phyloP scores from a whole-genome alignment of 208 protist genomes.

The Novymonas esmeraldas region DNA sequence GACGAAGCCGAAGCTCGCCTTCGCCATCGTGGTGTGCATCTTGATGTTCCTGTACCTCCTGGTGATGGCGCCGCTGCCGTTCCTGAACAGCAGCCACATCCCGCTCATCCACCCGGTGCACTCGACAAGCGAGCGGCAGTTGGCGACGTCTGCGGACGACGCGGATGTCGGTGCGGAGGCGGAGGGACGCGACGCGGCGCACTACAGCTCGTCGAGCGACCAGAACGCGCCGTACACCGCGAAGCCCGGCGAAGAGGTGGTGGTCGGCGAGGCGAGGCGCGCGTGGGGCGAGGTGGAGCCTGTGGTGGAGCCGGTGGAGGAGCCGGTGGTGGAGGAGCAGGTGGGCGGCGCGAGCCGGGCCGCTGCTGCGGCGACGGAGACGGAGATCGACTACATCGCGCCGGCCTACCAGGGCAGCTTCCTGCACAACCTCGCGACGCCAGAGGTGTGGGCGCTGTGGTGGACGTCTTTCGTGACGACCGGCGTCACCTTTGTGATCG shows the following conservation, averaged over 20 bases:
- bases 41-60: conserved; percentile 25
- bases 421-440: conserved; percentile 38
- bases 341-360: background rate
- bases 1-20: conserved; percentile 22
- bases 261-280: conserved; percentile 12
- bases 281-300: background rate
- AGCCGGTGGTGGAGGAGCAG: conserved; percentile 30
- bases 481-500: conserved; percentile 52
- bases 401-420: conserved; percentile 65
- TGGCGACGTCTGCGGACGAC: background rate
- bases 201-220: background rate
- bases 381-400: conserved; percentile 60
- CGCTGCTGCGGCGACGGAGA: conserved; percentile 1
- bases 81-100: conserved; percentile 40
- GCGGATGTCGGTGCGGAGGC: too few relatives aligned
- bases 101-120: background rate
- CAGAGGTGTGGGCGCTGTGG: conserved; percentile 55
- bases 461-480: conserved; percentile 50
- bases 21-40: conserved; percentile 45
- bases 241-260: conserved; percentile 10
- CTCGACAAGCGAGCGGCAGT: background rate
- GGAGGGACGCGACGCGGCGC: background rate
- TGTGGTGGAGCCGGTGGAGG: background rate
- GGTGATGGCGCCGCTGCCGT: conserved; percentile 30
- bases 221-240: conserved; percentile 10